Base-by-base conservation (phyloP, 2,329 filamentous ascomycete species). In the Talaromyces funiculosus region DNA sequence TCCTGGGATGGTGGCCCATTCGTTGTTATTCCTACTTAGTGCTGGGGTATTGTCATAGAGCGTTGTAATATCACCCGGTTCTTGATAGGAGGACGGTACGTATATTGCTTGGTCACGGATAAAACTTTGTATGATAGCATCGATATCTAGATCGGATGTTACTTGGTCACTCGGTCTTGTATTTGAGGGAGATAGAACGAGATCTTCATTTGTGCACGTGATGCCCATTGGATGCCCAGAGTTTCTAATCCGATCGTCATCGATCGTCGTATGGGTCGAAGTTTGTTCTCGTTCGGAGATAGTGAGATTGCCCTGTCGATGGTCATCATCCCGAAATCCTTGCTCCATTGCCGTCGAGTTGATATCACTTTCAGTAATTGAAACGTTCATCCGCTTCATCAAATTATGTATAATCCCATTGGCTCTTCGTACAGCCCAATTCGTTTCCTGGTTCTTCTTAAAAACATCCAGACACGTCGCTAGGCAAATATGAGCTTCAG, bases 371-470 rank as follows among this genome's bases (percentile, higher is more conserved):
- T 54, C 49, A 24, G 29, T 38, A 12, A 55, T 31, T 22, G 47
- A 37, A 60, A 80, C 74, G 0, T 73, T 73, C 53, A 81, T 72
- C 16, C 76, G 73, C 59, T 77, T 75, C 77, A 80, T 80, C 12
- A 82, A 65, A 35, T 73, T 74, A 43, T 78, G 68, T 0, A 82
- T 76, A 10, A 82, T 77, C 0, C 74, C 73, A 7, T 74, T 73
- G 0, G 81, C 80, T 24, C 77, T 76, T 35, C 75, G 72, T 0
- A 81, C 79, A 0, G 80, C 79, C 65, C 75, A 80, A 24, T 82
- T 82, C 0, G 80, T 82, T 61, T 80, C 78, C 54, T 80, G 75
- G 31, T 83, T 82, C 35, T 80, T 76, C 14, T 73, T 67, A 24
- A 83, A 80, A 0, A 82, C 75, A 0, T 73, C 73, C 0, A 82